A percentile compares a stretch with the other conserved stretches of the same genome.
Evolutionary conservation across 257 asterid species (phyloP).

Genomic region (Jacaranda mimosifolia): DNA sequence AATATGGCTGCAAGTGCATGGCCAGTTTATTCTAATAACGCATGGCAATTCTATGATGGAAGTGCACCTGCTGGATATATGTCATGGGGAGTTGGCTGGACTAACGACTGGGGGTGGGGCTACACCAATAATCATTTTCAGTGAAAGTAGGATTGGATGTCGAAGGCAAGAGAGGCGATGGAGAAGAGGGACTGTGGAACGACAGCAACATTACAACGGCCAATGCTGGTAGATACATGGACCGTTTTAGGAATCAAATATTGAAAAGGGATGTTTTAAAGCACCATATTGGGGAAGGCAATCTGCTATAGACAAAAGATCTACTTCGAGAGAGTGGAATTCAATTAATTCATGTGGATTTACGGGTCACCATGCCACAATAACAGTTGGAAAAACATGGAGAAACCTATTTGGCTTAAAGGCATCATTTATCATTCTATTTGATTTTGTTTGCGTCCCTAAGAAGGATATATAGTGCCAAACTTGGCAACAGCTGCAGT

Average conservation of each 20-base stretch:
- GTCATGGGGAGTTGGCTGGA: slow-evolving; percentile 38
- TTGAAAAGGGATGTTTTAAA: slow-evolving; percentile 22
- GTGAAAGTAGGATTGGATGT: not conserved
- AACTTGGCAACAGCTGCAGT: not conserved
- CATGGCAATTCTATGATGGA: slow-evolving; percentile 32
- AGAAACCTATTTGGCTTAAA: slow-evolving; percentile 23
- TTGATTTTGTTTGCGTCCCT: not conserved
- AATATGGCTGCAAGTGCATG: slow-evolving; percentile 36
- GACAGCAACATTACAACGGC: not conserved
- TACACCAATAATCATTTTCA: not conserved
- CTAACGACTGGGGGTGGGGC: slow-evolving; percentile 32
- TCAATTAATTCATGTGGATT: slow-evolving; percentile 27
- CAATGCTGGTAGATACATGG: no score
- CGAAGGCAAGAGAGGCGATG: slow-evolving; percentile 16
- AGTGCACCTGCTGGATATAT: slow-evolving; percentile 34
- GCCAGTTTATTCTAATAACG: slow-evolving; percentile 34
- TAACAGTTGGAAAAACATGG: slow-evolving; percentile 38
- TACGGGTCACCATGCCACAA: slow-evolving; percentile 9
- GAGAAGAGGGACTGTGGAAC: slow-evolving; percentile 37
- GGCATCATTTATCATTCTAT: slow-evolving; percentile 6
- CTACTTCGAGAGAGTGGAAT: slow-evolving; percentile 30
- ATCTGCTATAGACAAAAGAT: not conserved
- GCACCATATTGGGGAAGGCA: slow-evolving; percentile 12
- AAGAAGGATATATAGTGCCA: slow-evolving; percentile 13
- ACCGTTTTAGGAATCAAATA: slow-evolving; percentile 25